A percentile compares a stretch with the other conserved stretches of the same genome.
Conservation (phyloP, 257 asterid genomes). For the Datura wrightii region DNA sequence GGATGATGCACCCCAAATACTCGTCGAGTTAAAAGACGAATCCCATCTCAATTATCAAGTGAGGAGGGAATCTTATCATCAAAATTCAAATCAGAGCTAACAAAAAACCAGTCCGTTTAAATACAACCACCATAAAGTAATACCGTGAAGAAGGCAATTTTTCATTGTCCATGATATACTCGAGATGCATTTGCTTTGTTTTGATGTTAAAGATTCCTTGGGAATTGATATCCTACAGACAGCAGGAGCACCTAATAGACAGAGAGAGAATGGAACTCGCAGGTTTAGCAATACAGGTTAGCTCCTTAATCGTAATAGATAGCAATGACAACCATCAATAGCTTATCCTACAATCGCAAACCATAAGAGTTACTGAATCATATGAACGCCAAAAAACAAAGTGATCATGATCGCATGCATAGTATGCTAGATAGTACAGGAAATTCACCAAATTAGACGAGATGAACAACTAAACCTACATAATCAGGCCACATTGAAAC, state of each 20-base stretch:
- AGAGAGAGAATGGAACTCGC: constrained; percentile 13
- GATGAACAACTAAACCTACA: background rate
- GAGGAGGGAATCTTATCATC: constrained; percentile 25
- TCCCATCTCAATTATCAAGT: constrained; percentile 4
- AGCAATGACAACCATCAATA: constrained; percentile 21
- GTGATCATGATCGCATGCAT: constrained; percentile 5
- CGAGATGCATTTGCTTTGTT: constrained; percentile 18
- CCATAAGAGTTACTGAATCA: constrained; percentile 14
- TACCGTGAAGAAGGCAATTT: constrained; percentile 2
- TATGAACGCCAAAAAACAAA: background rate
- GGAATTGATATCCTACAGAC: background rate
- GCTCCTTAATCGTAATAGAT: background rate
- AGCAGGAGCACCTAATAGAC: constrained; percentile 10
- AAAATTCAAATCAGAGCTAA: constrained; percentile 12
- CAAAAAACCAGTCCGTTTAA: constrained; percentile 1
- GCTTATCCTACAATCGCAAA: background rate
- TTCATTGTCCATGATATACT: constrained; percentile 20
- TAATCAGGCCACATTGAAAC: background rate
- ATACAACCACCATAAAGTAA: background rate
- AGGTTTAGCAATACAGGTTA: constrained; percentile 11
- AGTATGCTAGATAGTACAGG: background rate
- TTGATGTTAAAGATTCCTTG: constrained; percentile 3
- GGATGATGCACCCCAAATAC: background rate
- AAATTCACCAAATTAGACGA: constrained; percentile 19
- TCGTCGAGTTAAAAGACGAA: background rate